Evolutionary conservation across 2,329 filamentous ascomycete species (phyloP).

Genomic region (Fusarium sp.): DNA sequence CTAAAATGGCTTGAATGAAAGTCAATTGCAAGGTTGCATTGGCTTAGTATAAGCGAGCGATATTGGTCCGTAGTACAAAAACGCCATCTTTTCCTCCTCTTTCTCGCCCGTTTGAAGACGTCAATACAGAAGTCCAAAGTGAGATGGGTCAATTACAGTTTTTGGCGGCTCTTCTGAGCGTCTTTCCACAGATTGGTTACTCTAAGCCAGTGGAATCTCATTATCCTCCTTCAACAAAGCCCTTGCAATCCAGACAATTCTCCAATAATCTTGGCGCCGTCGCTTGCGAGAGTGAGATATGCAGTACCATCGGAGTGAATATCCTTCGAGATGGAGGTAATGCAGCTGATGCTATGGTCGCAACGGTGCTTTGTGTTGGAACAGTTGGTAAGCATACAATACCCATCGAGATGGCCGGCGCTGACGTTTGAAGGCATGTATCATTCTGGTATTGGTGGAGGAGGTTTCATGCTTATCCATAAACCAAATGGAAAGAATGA

Average conservation of each 20-base stretch:
- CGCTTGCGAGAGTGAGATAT: constrained; percentile 69
- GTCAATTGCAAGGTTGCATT: background rate
- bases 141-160: constrained; percentile 2
- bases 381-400: constrained; percentile 54
- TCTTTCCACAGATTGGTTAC: background rate
- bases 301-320: constrained; percentile 68
- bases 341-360: constrained; percentile 74
- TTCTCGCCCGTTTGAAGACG: background rate
- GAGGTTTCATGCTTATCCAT: constrained; percentile 82
- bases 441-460: constrained; percentile 78
- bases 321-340: constrained; percentile 70
- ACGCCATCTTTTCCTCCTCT: background rate
- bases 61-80: constrained; percentile 1
- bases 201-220: constrained; percentile 15
- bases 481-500: constrained; percentile 61
- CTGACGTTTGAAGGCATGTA: constrained; percentile 62
- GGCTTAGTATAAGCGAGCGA: background rate
- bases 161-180: constrained; percentile 20
- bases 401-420: rapidly evolving
- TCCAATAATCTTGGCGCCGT: constrained; percentile 63
- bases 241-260: constrained; percentile 3
- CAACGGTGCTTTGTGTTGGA: constrained; percentile 72
- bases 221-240: constrained; percentile 26
- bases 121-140: background rate
- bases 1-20: background rate